Base-by-base conservation (phyloP, 2,329 filamentous ascomycete genomes). In the Graphiopsis chlorocephala region DNA sequence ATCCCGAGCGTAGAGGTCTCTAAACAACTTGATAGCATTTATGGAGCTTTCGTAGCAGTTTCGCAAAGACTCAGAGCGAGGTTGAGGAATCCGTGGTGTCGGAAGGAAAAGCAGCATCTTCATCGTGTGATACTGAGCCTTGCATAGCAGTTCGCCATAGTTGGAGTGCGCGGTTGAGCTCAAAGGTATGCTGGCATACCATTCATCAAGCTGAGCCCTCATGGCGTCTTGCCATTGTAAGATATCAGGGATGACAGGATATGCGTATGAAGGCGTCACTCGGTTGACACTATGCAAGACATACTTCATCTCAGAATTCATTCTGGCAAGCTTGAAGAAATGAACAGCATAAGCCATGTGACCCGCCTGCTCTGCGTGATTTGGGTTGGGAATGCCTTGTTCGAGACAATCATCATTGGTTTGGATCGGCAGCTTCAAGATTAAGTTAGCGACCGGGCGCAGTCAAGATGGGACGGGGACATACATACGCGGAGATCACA, bases 271-370 rank as follows among this genome's bases (percentile, higher is more conserved):
- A 29, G 53, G 53, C 3, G 33, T 57, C 11, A 42, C 20, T 17
- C 53, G n/a, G 10, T 38, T 29, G 26, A 57, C 53, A n/a, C 53
- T 57, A 20, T 57, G 53, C 53, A 57, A 17, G 53, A 57, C 33
- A 42, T 57, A 57, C 25, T 57, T 57, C 15, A 57, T n/a, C 20
- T 57, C 53, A 4, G 53, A 57, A 57, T 57, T 57, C 20, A 57
- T 57, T 12, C 20, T 35, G 20, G 53, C 29, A 38, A 38, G 53
- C 20, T 31, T 29, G 20, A 57, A 57, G 20, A 57, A 57, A 26
- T 57, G 53, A 10, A 57, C 12, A 17, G 31, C 53, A 26, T 17
- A 57, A 26, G 33, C 20, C 26, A 57, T 57, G 20, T 57, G 53
- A n/a, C 20, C 20, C 2, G 31, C 20, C n/a, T 25, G 20, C 4